Percentiles rank a stretch among this genome's conserved stretches.
These are phyloP conservation scores for Rhizopus delemar DNA, from an alignment of 371 early-diverging fungal genomes.

Conservation along the genomic window DNA sequence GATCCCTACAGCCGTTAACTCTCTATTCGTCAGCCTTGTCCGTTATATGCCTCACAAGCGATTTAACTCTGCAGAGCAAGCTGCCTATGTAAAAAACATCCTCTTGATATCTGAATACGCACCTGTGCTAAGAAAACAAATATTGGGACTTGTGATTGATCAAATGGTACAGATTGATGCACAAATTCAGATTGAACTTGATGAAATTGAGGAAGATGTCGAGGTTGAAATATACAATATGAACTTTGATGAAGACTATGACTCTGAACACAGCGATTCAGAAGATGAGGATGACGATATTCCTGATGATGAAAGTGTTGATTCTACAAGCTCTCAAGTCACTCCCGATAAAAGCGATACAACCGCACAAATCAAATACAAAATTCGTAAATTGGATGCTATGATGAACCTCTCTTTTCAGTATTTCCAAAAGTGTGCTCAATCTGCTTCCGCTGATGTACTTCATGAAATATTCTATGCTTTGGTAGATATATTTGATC, in stretches of 20 bases:
- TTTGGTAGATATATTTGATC: slow-evolving; percentile 79
- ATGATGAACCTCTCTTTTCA: slow-evolving; percentile 74
- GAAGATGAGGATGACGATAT: slow-evolving; percentile 39
- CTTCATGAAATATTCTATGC: slow-evolving; percentile 59
- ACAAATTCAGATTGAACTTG: slow-evolving; percentile 91
- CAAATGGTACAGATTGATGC: slow-evolving; percentile 88
- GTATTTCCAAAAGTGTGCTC: slow-evolving; percentile 47
- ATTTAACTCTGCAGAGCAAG: slow-evolving; percentile 64
- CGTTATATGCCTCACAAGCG: slow-evolving; percentile 79
- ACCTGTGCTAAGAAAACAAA: slow-evolving; percentile 70
- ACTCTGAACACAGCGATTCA: slow-evolving; percentile 39
- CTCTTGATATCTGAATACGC: slow-evolving; percentile 75
- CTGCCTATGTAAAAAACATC: slow-evolving; percentile 75
- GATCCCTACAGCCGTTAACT: slow-evolving; percentile 77
- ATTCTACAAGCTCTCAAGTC: slow-evolving; percentile 18
- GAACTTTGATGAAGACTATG: slow-evolving; percentile 48
- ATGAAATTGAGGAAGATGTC: slow-evolving; percentile 84
- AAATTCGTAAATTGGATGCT: slow-evolving; percentile 84
- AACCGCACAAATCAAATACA: slow-evolving; percentile 57
- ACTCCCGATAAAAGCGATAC: slow-evolving; percentile 30
- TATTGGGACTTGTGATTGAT: slow-evolving; percentile 78
- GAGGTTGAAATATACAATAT: slow-evolving; percentile 46
- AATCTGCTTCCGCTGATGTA: slow-evolving; percentile 19
- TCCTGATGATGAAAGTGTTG: slow-evolving; percentile 27
- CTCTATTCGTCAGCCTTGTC: slow-evolving; percentile 66